Percentiles rank a stretch among this genome's conserved stretches.
Conservation (phyloP, 2,329 filamentous ascomycete genomes). For the Xylariomycetidae sp. region DNA sequence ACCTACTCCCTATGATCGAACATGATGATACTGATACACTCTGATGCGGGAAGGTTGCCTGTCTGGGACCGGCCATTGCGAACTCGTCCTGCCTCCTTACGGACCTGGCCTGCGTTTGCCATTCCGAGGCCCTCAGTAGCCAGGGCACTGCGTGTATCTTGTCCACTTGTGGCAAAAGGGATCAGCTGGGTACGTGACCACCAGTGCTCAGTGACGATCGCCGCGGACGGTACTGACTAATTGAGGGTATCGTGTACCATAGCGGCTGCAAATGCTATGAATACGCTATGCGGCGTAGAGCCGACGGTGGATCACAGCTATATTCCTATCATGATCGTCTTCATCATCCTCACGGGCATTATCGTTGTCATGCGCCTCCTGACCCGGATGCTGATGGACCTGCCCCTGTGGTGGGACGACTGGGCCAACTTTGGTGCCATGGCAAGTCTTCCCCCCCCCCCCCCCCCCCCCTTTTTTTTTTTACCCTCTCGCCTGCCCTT, state of each 20-base stretch:
- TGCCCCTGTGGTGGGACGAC: constrained; percentile 5
- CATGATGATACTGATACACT: no score
- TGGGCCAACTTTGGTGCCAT: constrained; percentile 3
- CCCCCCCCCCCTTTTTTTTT: no score
- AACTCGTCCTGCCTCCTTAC: constrained; percentile 1
- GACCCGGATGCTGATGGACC: constrained; percentile 1
- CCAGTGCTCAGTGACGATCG: neutral
- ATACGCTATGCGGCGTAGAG: constrained; percentile 2
- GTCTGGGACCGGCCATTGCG: no score
- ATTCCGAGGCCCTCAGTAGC: neutral
- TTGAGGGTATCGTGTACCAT: neutral
- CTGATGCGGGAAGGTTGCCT: no score
- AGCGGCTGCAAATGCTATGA: constrained; percentile 2
- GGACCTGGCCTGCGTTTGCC: constrained; percentile 2
- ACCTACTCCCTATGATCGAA: no score
- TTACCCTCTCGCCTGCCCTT: no score
- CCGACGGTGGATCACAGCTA: neutral
- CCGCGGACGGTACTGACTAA: neutral
- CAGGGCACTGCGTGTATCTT: neutral
- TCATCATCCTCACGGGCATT: constrained; percentile 1
- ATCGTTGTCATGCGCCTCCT: constrained; percentile 1
- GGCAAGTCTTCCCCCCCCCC: constrained; percentile 1
- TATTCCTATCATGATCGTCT: constrained; percentile 1
- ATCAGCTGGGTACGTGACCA: constrained; percentile 1
- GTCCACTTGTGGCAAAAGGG: neutral